Percentiles rank a stretch among this genome's conserved stretches.
Conservation (phyloP, 2,329 filamentous ascomycete species). For the Nannizziopsis arthrosporioides region DNA sequence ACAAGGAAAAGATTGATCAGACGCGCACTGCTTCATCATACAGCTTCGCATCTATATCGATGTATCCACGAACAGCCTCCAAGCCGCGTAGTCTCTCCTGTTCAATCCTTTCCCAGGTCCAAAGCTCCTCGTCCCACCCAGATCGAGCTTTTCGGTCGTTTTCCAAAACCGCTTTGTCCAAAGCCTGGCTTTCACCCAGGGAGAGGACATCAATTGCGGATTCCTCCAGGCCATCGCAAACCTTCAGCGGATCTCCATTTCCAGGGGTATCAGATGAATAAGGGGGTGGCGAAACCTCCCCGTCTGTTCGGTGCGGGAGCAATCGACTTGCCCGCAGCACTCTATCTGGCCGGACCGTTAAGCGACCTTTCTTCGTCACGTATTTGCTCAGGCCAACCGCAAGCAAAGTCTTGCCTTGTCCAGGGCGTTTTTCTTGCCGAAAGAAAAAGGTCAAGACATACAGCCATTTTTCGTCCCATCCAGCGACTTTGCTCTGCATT, state of each 20-base stretch:
- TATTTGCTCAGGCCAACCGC: constrained; percentile 68
- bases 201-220: constrained; percentile 30
- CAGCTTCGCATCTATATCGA: constrained; percentile 40
- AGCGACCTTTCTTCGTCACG: constrained; percentile 66
- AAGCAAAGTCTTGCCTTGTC: constrained; percentile 51
- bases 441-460: constrained; percentile 67
- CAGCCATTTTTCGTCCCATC: constrained; percentile 74
- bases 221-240: constrained; percentile 25
- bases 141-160: constrained; percentile 21
- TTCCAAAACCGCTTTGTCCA: constrained; percentile 21
- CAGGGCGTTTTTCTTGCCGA: constrained; percentile 36
- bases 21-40: constrained; percentile 31
- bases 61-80: constrained; percentile 44
- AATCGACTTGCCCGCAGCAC: constrained; percentile 60
- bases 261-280: constrained; percentile 12
- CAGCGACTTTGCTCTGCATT: constrained; percentile 58
- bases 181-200: constrained; percentile 23
- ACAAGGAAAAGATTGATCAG: constrained; percentile 11
- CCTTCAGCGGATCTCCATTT: constrained; percentile 25
- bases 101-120: constrained; percentile 52
- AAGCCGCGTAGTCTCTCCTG: constrained; percentile 45
- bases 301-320: constrained; percentile 60
- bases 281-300: constrained; percentile 28
- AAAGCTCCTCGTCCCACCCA: constrained; percentile 33
- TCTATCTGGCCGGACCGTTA: constrained; percentile 73